Conservation (phyloP, 805 yeast species). For the Torulaspora franciscae region DNA sequence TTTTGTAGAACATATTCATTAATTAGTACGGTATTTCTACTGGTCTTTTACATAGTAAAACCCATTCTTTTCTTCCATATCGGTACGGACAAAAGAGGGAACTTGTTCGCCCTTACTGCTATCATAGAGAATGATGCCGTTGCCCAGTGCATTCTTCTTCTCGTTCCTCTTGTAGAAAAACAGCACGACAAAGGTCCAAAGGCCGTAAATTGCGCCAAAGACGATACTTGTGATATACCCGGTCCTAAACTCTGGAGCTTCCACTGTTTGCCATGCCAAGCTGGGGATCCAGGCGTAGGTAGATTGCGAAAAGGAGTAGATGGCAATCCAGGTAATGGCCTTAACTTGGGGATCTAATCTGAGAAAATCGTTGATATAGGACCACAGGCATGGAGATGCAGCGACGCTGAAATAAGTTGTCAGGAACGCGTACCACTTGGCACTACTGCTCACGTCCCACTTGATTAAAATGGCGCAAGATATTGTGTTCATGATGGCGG, state of each 20-base stretch:
- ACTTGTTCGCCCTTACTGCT: constrained; percentile 34
- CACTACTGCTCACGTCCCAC: constrained; percentile 53
- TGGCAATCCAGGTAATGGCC: constrained; percentile 52
- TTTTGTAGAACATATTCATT: constrained; percentile 12
- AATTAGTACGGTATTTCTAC: not conserved
- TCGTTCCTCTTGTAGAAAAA: constrained; percentile 53
- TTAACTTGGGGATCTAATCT: constrained; percentile 53
- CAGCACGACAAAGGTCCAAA: constrained; percentile 50
- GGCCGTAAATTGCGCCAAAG: constrained; percentile 42
- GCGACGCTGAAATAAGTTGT: constrained; percentile 59
- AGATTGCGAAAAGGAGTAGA: constrained; percentile 55
- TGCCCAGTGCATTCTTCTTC: constrained; percentile 40
- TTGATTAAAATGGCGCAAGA: constrained; percentile 53
- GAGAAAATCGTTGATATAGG: constrained; percentile 53
- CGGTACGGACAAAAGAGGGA: constrained; percentile 30
- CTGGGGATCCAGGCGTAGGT: constrained; percentile 57
- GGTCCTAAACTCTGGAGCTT: constrained; percentile 51
- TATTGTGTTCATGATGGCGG: constrained; percentile 49
- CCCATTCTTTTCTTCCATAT: constrained; percentile 29
- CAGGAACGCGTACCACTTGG: constrained; percentile 63
- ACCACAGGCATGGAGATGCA: constrained; percentile 56
- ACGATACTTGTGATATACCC: constrained; percentile 52
- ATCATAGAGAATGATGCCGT: constrained; percentile 48
- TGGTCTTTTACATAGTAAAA: constrained; percentile 24
- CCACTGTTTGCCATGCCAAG: constrained; percentile 50